Base-by-base conservation (phyloP, 139 green algal species). In the Asterochloris erici region DNA sequence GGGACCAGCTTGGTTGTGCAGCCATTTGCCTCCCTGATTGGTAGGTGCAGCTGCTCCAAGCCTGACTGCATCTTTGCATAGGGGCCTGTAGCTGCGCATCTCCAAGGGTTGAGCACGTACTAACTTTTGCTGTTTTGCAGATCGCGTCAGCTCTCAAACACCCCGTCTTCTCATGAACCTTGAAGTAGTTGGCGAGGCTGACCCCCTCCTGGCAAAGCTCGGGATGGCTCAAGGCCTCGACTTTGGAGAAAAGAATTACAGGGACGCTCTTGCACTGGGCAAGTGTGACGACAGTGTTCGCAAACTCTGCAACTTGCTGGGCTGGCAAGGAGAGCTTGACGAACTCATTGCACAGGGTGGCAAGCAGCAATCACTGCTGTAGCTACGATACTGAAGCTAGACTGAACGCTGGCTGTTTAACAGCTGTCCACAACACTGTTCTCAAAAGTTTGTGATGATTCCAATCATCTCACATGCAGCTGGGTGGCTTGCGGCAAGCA, bases 101-200 rank as follows among this genome's bases (percentile, higher is more conserved):
- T 6, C 6, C 4, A 54, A 54, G 38, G 4, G 6, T 6, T 54
- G 38, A 54, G 38, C 38, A 54, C 6, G 38, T 54, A 2, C 38
- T 54, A 4, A 77, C 63, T 24, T 12, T 77, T 2, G 10, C 14
- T 17, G 1, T 26, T 0, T 76, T 90, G 85, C 84, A 90, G 88
- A 93, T 28, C 61, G 80, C 17, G 90, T 95, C 16, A 23, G 23
- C 0, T 15, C 78, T 1, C 28, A 82, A 21, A 82, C 77, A 16
- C 94, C 94, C 0, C 85, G 94, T 14, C 29, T 97, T 75, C 86
- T 98, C 27, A 91, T 97, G 82, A 98, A 98, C 85, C 79, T 88
- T 0, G 94, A 98, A 82, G 85, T 85, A 74, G 91, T 92, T 11
- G 92, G 73, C 12, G 89, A 93, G 69, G 81, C 54, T 0, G 68